Conservation (phyloP, 306 rosid genomes). For the Bauhinia variegata region DNA sequence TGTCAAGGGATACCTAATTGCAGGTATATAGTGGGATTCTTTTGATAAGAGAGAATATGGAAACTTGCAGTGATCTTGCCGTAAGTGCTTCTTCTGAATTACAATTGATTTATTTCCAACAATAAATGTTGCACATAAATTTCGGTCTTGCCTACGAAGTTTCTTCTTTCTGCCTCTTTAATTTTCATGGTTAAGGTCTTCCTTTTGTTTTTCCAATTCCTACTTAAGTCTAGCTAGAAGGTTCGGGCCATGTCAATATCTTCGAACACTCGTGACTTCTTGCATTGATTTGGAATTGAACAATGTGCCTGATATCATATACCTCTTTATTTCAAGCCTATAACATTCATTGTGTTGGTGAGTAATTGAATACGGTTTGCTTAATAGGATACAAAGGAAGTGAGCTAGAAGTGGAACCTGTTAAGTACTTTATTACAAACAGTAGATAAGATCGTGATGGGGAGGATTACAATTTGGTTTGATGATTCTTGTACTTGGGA, state of each 20-base stretch:
- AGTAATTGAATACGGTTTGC: background rate
- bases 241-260: background rate
- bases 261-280: background rate
- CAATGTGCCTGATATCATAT: background rate
- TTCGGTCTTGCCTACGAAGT: background rate
- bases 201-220: background rate
- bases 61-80: background rate
- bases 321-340: background rate
- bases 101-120: background rate
- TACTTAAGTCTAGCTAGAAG: background rate
- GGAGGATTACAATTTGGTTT: too few relatives aligned
- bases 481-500: too few relatives aligned
- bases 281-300: background rate
- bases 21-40: background rate
- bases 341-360: background rate
- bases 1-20: background rate
- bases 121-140: background rate
- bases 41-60: background rate
- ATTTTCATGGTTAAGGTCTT: background rate
- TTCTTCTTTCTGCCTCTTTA: too few relatives aligned
- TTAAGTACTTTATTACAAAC: too few relatives aligned
- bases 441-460: too few relatives aligned
- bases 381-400: too few relatives aligned
- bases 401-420: too few relatives aligned
- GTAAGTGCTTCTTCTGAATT: background rate